phyloP scores from a whole-genome alignment of 768 basidiomycete species.

The Lentinus brumalis region DNA sequence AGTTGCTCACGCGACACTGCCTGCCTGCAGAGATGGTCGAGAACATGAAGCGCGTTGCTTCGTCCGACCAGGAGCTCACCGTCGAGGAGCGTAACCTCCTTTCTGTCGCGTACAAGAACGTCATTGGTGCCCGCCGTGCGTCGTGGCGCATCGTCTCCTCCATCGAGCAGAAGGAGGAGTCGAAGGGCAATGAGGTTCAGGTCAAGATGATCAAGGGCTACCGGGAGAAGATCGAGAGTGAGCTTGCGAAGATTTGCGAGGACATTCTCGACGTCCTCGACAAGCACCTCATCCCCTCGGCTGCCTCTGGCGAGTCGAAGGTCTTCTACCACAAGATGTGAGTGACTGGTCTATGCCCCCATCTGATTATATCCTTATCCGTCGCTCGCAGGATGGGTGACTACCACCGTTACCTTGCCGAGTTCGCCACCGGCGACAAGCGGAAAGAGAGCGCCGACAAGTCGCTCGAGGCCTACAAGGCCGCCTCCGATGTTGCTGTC shows the following conservation, averaged over 20 bases:
- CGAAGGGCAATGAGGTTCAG: conserved; percentile 95
- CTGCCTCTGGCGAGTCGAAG: conserved; percentile 95
- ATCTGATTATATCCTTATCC: conserved; percentile 20
- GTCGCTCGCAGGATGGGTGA: conserved; percentile 85
- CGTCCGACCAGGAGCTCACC: conserved; percentile 96
- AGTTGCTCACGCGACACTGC: conserved; percentile 19
- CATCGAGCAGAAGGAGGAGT: conserved; percentile 99
- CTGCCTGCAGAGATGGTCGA: conserved; percentile 84
- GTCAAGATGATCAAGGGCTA: conserved; percentile 98
- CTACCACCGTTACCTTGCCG: conserved; percentile 98
- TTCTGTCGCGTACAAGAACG: conserved; percentile 99
- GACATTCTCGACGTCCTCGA: conserved; percentile 97
- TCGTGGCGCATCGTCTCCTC: conserved; percentile 98
- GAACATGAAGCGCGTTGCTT: conserved; percentile 99
- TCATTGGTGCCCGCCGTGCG: conserved; percentile 96
- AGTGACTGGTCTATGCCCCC: conserved; percentile 30
- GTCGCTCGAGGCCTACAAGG: conserved; percentile 97
- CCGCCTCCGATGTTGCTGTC: conserved; percentile 94
- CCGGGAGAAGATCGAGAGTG: conserved; percentile 96
- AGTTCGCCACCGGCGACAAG: conserved; percentile 98
- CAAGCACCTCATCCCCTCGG: conserved; percentile 96
- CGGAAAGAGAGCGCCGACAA: conserved; percentile 97
- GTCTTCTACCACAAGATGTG: conserved; percentile 99
- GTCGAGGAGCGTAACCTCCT: conserved; percentile 98
- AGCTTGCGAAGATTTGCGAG: conserved; percentile 98